Percentiles rank a stretch among this genome's conserved stretches.
Evolutionary conservation across 345 rosid species (phyloP).

Genomic region (Brassica carinata): DNA sequence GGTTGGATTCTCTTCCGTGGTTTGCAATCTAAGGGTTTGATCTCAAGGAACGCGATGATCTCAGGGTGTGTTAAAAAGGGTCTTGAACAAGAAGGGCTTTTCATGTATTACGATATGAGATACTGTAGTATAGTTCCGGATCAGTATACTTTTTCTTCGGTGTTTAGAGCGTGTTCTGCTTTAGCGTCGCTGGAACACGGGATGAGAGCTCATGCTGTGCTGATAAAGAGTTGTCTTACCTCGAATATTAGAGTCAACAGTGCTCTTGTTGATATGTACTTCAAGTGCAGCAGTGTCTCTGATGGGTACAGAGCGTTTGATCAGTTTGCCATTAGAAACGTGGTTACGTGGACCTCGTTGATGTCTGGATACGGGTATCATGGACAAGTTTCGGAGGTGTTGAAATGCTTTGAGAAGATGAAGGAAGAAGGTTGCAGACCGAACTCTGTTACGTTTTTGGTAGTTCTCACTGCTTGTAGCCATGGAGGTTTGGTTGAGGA

Average conservation of each 20-base stretch:
- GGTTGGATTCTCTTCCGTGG: constrained; percentile 45
- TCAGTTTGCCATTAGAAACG: constrained; percentile 33
- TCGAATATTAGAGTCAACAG: constrained; percentile 62
- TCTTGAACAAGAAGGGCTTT: constrained; percentile 45
- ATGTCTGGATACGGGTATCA: constrained; percentile 69
- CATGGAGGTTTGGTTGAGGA: constrained; percentile 70
- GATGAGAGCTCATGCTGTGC: constrained; percentile 56
- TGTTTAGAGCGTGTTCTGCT: constrained; percentile 9
- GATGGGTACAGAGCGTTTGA: constrained; percentile 11
- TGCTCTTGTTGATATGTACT: constrained; percentile 73
- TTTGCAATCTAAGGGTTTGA: constrained; percentile 38
- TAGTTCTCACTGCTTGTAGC: constrained; percentile 72
- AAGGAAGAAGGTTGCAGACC: constrained; percentile 58
- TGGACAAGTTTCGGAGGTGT: constrained; percentile 44
- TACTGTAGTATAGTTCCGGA: constrained; percentile 50
- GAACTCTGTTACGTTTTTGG: constrained; percentile 65
- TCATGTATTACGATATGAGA: constrained; percentile 56
- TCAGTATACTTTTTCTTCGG: constrained; percentile 14
- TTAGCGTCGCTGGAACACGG: constrained; percentile 56
- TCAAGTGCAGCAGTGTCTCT: background rate
- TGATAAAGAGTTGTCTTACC: constrained; percentile 51
- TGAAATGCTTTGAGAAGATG: constrained; percentile 66
- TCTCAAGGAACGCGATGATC: constrained; percentile 64
- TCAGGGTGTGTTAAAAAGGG: constrained; percentile 66
- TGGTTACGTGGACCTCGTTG: constrained; percentile 69